Percentiles rank a stretch among this genome's conserved stretches.
phyloP scores from a whole-genome alignment of 2,329 filamentous ascomycete genomes.

The Colletotrichum noveboracense region DNA sequence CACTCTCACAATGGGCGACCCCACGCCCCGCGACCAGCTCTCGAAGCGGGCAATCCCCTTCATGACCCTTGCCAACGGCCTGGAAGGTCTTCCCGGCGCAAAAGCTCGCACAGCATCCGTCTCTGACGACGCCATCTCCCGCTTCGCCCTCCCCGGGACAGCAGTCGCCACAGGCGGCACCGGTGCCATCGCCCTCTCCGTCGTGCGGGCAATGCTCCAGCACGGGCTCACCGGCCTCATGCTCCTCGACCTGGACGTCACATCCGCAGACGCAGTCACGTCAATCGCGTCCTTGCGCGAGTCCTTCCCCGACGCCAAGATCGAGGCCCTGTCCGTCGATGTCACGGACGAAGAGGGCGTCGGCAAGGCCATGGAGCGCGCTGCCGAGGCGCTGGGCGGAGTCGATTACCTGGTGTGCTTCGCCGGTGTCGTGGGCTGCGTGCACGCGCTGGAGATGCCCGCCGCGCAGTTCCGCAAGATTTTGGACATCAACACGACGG shows the following conservation, averaged over 20 bases:
- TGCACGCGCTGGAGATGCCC: conserved; percentile 64
- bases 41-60: conserved; percentile 28
- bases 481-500: conserved; percentile 75
- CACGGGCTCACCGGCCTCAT: conserved; percentile 66
- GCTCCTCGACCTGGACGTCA: conserved; percentile 63
- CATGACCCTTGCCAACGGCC: conserved; percentile 27
- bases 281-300: conserved; percentile 48
- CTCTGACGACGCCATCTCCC: conserved; percentile 8
- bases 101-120: conserved; percentile 6
- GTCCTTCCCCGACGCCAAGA: conserved; percentile 59
- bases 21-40: conserved; percentile 21
- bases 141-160: conserved; percentile 36
- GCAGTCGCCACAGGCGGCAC: conserved; percentile 68
- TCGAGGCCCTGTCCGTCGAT: conserved; percentile 59
- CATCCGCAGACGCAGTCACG: conserved; percentile 35
- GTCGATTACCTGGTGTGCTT: conserved; percentile 62
- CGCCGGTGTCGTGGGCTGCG: conserved; percentile 70
- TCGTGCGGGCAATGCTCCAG: conserved; percentile 73
- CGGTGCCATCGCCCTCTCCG: conserved; percentile 66
- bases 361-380: conserved; percentile 60
- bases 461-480: conserved; percentile 65
- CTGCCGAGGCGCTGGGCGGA: conserved; percentile 71
- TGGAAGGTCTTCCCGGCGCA: conserved; percentile 7
- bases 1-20: not conserved
- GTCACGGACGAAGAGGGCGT: conserved; percentile 60